Evolutionary conservation across 768 basidiomycete genomes (phyloP), one percentile per base, ranked within the genome.

Genomic region (Phaffia tasmanica): DNA sequence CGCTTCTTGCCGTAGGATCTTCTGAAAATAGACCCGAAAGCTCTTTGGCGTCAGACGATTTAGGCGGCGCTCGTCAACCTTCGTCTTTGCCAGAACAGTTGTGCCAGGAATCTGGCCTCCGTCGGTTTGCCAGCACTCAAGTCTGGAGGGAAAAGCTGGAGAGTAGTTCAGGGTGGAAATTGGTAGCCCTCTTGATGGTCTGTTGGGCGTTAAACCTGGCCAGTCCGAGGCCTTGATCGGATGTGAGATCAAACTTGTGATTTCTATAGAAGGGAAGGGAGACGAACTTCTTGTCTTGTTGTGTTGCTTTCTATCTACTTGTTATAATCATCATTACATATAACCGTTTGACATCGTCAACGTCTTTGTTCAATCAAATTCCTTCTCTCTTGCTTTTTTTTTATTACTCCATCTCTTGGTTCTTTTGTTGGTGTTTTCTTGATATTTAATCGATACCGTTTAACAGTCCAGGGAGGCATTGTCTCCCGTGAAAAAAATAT

Each of bases 141-240:
- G 35, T 11, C 25, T 27, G 54, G 35, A 29, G 47, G 55, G 32
- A 57, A 19, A 30, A 14, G 16, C 42, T 30, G 1, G 21, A 16
- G 14, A 56, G 47, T 8, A 64, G 25, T 46, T 30, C 54, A 4
- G 55, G 50, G n/a, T 53, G 46, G n/a, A 64, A 64, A 54, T 29
- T 64, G 35, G 42, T 27, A 25, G 63, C 35, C 29, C 56, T 64
- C 55, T 19, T 57, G 46, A 29, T 64, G 27, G 35, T 56, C 16
- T 64, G 63, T 56, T 64, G 63, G 63, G 56, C 47, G 32, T 53
- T 64, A 30, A 64, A 64, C 63, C 23, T 64, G 55, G 46, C 57
- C 25, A 54, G 50, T 18, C 63, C 63, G 29, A 53, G 63, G 42
- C 63, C 63, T 16, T 64, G 29, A 51, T 23, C 21, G 11, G 35